phyloP scores from a whole-genome alignment of 441 rosid species.

The Daphne laureola region DNA sequence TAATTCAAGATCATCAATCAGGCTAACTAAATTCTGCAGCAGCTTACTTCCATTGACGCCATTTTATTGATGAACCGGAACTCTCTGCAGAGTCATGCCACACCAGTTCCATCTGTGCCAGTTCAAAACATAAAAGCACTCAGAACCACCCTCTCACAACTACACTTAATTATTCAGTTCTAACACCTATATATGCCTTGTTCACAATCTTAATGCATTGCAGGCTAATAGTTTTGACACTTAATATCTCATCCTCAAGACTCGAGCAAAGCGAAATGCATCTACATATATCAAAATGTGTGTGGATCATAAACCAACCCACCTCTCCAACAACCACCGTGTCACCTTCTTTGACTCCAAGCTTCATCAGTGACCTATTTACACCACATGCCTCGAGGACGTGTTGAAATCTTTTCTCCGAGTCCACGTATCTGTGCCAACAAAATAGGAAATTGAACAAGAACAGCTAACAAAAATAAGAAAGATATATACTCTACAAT shows the following conservation, averaged over 20 bases:
- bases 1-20: too few relatives aligned
- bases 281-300: neutral
- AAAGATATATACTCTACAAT: too few relatives aligned
- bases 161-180: too few relatives aligned
- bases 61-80: constrained; percentile 48
- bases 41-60: constrained; percentile 57
- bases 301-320: constrained; percentile 19
- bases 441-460: neutral
- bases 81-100: constrained; percentile 67
- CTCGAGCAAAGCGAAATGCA: neutral
- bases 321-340: constrained; percentile 86
- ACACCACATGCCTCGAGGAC: constrained; percentile 93
- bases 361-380: constrained; percentile 53
- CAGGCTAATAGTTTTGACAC: too few relatives aligned
- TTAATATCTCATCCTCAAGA: too few relatives aligned
- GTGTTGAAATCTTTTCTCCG: constrained; percentile 84
- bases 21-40: neutral
- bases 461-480: too few relatives aligned
- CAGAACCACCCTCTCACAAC: neutral
- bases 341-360: constrained; percentile 93
- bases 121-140: constrained; percentile 13
- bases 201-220: neutral
- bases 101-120: constrained; percentile 69
- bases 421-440: constrained; percentile 65
- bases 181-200: too few relatives aligned